Evolutionary conservation across 2,329 filamentous ascomycete genomes (phyloP).

Genomic region (Aspergillus jensenii): DNA sequence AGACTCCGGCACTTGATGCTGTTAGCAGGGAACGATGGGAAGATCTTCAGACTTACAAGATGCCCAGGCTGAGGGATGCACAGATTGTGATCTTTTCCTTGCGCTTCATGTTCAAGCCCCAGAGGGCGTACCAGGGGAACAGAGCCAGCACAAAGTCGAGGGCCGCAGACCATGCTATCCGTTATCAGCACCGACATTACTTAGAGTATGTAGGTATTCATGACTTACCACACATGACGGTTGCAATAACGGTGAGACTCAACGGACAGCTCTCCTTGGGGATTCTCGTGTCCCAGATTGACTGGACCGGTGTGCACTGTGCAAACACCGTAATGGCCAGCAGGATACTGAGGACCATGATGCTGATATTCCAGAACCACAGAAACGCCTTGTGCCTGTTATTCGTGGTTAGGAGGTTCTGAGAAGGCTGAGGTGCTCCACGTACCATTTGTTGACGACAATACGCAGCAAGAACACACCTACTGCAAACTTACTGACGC

Average conservation of each 20-base stretch:
- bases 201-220: neutral
- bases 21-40: neutral
- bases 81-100: neutral
- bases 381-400: neutral
- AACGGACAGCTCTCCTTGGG: neutral
- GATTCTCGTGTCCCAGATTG: neutral
- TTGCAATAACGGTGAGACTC: neutral
- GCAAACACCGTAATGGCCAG: neutral
- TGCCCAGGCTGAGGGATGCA: neutral
- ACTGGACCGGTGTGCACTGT: neutral
- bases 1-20: neutral
- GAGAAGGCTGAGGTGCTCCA: accelerated
- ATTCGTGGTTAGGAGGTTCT: neutral
- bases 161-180: neutral
- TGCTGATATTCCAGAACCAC: neutral
- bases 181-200: neutral
- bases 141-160: neutral
- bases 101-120: neutral
- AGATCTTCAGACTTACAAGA: neutral
- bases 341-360: neutral
- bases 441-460: neutral
- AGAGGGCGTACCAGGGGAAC: neutral
- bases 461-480: neutral
- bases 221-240: neutral
- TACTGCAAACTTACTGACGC: neutral